Base-by-base conservation (phyloP, 148 eudicot species). In the Polygonum maritimum region DNA sequence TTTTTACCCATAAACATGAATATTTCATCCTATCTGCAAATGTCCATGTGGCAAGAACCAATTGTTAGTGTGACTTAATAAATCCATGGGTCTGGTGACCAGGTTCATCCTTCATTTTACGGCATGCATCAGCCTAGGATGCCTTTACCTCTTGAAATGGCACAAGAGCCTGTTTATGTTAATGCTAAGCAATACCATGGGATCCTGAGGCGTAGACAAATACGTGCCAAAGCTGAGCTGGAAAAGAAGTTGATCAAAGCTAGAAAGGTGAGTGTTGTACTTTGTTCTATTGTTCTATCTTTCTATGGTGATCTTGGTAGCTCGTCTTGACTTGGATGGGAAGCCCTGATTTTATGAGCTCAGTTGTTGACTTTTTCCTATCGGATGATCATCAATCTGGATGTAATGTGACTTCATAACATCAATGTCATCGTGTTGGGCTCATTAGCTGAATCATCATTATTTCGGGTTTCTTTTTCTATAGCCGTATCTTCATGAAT, bases 401-500 rank as follows among this genome's bases (percentile, higher is more conserved):
- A 21, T 26, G 26, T 16, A 22, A 26, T 58, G 2, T 22, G 15
- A 26, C 11, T 9, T 58, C 38, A 60, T 60, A 9, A 2, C 63
- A 21, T 18, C 22, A 52, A 51, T 51, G 5, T 51, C 18, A 15
- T 51, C 10, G n/a, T 21, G 67, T 5, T 22, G 67, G 67, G 15
- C 0, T 60, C 67, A 22, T 60, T 11, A 60, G 67, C 36, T 60
- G 26, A 60, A 60, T 12, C 16, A 60, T 26, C 36, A 67, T 38
- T 38, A 16, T 67, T 38, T 18, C 2, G 38, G 44, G 44, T 38
- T 70, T 71, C 51, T 19, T 6, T 41, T 71, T 22, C 5, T 75
- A 70, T 79, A 94, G 98, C 98, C 98, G 41, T 94, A 94, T 86
- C 92, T 94, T 77, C 98, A 94, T 16, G 98, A 94, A 77, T 94